Base-by-base conservation (phyloP, 179 eudicot genomes). In the Monotropa hypopitys region DNA sequence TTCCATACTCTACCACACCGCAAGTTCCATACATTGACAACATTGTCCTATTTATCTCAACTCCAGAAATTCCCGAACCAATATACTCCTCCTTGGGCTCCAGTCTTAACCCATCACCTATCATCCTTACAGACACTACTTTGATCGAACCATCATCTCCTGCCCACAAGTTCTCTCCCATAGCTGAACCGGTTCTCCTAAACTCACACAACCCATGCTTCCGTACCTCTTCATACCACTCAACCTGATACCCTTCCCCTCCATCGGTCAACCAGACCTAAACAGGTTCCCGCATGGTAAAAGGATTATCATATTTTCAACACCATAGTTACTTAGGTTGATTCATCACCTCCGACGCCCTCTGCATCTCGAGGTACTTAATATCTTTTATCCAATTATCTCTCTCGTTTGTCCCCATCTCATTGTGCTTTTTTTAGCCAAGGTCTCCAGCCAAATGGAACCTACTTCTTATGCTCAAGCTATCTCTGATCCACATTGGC, bases 391-490 rank as follows among this genome's bases (percentile, higher is more conserved):
- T 70, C 74, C 7, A n/a, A 72, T 49, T 72, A 18, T 6, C 28
- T 11, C 7, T 46, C 35, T 12, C 33, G 23, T 46, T 4, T 70
- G 7, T 46, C 74, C 7, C 16, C 35, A n/a, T n/a, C 72, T 20
- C 57, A 71, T 71, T 47, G n/a, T 71, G 33, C 57, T 23, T 46
- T 71, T n/a, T 30, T 6, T 71, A 70, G 74, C 74, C 4, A 30
- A 28, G 21, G 30, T 71, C 18, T 15, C 11, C 2, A 11, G 23
- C 5, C 40, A 47, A 10, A 46, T 10, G 1, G 43, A 70, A 28
- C 56, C 56, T n/a, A 46, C 20, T 2, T 38, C 49, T 7, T 68
- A 68, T 40, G 72, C 72, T 70, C 73, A 70, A 1, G 73, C 73
- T 45, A 70, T 70, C 20, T 20, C 0, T 70, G 73, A 70, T 3